These are phyloP conservation scores for Paraurostyla sp. DNA, from an alignment of 73 alveolate genomes.

Conservation along the genomic window DNA sequence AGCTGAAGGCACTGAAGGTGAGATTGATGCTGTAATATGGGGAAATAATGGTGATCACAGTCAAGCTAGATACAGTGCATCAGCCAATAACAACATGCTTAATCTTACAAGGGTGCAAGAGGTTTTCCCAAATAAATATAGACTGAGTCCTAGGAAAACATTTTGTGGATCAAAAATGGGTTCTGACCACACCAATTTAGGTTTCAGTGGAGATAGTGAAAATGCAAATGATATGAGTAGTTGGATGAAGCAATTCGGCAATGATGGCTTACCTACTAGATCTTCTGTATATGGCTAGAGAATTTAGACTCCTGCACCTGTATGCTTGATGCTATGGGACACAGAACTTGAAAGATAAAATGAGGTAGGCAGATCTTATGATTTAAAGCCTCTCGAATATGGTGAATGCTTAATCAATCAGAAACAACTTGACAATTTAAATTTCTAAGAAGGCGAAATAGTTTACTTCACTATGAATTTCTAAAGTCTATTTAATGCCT, in stretches of 20 bases:
- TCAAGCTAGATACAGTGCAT: neutral
- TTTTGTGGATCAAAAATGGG: slow-evolving; percentile 37
- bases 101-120: slow-evolving; percentile 36
- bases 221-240: neutral
- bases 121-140: neutral
- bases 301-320: neutral
- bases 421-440: neutral
- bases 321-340: slow-evolving; percentile 68
- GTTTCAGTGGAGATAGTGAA: neutral
- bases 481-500: neutral
- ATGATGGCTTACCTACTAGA: neutral
- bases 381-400: slow-evolving; percentile 33
- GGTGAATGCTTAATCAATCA: slow-evolving; percentile 46
- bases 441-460: slow-evolving; percentile 42
- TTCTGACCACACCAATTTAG: slow-evolving; percentile 3
- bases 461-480: neutral
- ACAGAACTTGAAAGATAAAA: slow-evolving; percentile 69
- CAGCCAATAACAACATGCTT: slow-evolving; percentile 14
- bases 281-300: neutral
- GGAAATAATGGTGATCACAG: neutral
- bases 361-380: slow-evolving; percentile 79
- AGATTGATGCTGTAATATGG: slow-evolving; percentile 64
- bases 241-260: neutral
- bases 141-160: slow-evolving; percentile 47
- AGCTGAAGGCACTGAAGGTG: slow-evolving; percentile 87